Base-by-base conservation (phyloP, 192 early-diverging fungal species). In the Geosiphon pyriformis region DNA sequence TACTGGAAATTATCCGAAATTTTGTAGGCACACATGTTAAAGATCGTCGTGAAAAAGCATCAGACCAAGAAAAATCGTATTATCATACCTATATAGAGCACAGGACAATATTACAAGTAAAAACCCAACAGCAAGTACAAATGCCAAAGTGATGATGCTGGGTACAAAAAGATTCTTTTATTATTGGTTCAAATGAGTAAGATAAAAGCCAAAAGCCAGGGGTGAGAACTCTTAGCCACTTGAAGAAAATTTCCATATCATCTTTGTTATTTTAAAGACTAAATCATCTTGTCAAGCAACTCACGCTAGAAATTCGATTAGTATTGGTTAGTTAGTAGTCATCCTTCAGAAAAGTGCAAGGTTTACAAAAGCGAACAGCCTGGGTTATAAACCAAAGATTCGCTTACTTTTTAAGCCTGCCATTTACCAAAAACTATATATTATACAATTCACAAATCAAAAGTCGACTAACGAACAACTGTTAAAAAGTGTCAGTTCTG, bases 71-170 rank as follows among this genome's bases (percentile, higher is more conserved):
- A 37, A 51, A 47, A 35, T 18, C 12, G 35, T 30, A 34, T 11
- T 31, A 15, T 50, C 82, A 60, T 79, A 92, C 90, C 78, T 85
- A 80, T 90, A 93, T 63, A 96, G 78, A 31, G 96, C 96, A 70
- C 94, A 95, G 15, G 94, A 96, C 58, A 98, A 85, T 71, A 96
- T 95, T 61, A 92, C 92, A 27, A 94, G 83, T 68, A 98, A 80
- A 67, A 95, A 94, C 29, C 96, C 96, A 59, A 82, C 76, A 15
- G 94, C 94, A 50, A 98, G 80, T 61, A 92, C 91, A 76, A 96
- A 93, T 25, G 96, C 91, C 37, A 98, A 82, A 42, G 74, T 88
- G 65, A 95, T 93, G 53, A 96, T 93, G 35, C 81, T 85, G 25
- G 50, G 22, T 23, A 65, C 20, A 33, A n/a, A 33, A n/a, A 65